Base-by-base conservation (phyloP, 2,329 filamentous ascomycete species). In the Decorospora gaudefroyi region DNA sequence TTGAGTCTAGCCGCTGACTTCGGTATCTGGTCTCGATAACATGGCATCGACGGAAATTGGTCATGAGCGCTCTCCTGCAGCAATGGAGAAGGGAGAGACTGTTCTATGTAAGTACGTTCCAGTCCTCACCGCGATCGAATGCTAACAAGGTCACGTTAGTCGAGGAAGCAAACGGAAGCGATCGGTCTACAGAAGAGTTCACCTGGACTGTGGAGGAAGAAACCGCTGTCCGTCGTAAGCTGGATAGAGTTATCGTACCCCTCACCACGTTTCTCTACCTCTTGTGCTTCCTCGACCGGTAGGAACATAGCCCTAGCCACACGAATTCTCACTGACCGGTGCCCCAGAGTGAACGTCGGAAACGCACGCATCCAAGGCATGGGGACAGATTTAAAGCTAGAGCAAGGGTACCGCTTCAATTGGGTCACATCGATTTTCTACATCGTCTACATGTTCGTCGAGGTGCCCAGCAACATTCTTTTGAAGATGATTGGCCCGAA, bases 351-450 rank as follows among this genome's bases (percentile, higher is more conserved):
- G 21, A 69, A 79, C 50, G 75, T 79, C 42, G 77, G 79, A 46
- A 82, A 82, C 63, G 79, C 79, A 2, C 72, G 77, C 29, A 81
- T 82, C 39, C 76, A 80, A 46, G 79, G 79, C 12, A 72, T 83
- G 71, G 65, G 53, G 1, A 57, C 64, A 9, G 79, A 82, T 19
- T 66, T 83, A 2, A 50, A 75, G 4, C 72, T 82, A 16, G n/a
- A 52, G 62, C 13, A 17, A 6, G 9, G 74, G 76, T n/a, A 67
- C 36, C 74, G 74, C 9, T 82, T 81, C 72, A 83, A 82, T 59
- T 79, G 78, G 72, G 76, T 78, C 0, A 75, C 80, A 1, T 80
- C 78, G 37, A 75, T 80, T 46, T 81, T 83, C 70, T 82, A 81
- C 66, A 76, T 83, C 46, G 61, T 78, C 42, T 82, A 82, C 64